phyloP scores from a whole-genome alignment of 345 rosid genomes.

The Hevea brasiliensis region DNA sequence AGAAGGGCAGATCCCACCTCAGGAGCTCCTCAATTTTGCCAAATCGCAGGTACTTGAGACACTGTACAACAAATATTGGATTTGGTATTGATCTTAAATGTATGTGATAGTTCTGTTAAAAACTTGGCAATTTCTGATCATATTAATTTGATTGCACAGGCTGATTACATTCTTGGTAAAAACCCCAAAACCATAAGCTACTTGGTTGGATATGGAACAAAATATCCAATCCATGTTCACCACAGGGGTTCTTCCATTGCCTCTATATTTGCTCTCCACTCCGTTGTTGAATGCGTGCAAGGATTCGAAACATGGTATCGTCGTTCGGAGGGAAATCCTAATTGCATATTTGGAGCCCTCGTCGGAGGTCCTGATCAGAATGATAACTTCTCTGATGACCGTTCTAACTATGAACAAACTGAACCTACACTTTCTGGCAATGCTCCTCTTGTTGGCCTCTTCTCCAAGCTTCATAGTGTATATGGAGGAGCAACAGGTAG shows the following conservation, averaged over 20 bases:
- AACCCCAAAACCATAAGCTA: constrained; percentile 35
- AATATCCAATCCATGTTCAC: constrained; percentile 28
- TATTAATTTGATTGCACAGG: constrained; percentile 12
- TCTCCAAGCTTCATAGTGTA: constrained; percentile 28
- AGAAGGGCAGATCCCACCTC: constrained; percentile 51
- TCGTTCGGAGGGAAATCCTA: constrained; percentile 28
- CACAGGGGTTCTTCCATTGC: constrained; percentile 42
- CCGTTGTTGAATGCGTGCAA: constrained; percentile 24
- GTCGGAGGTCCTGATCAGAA: constrained; percentile 38
- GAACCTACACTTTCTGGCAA: constrained; percentile 26
- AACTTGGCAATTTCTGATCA: too few relatives aligned
- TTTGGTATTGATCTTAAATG: too few relatives aligned
- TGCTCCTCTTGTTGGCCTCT: constrained; percentile 36
- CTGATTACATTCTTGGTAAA: constrained; percentile 30
- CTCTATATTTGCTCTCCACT: constrained; percentile 16
- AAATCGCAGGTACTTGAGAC: constrained; percentile 54
- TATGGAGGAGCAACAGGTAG: constrained; percentile 18
- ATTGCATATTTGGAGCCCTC: constrained; percentile 24
- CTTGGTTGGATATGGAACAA: constrained; percentile 27
- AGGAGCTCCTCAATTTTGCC: constrained; percentile 57
- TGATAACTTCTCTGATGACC: constrained; percentile 29
- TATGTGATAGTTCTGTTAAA: too few relatives aligned
- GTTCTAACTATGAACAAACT: constrained; percentile 29
- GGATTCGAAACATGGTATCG: constrained; percentile 36
- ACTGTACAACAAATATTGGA: neutral